Conservation (phyloP, 73 alveolate species). For the Tetrahymena malaccensis region DNA sequence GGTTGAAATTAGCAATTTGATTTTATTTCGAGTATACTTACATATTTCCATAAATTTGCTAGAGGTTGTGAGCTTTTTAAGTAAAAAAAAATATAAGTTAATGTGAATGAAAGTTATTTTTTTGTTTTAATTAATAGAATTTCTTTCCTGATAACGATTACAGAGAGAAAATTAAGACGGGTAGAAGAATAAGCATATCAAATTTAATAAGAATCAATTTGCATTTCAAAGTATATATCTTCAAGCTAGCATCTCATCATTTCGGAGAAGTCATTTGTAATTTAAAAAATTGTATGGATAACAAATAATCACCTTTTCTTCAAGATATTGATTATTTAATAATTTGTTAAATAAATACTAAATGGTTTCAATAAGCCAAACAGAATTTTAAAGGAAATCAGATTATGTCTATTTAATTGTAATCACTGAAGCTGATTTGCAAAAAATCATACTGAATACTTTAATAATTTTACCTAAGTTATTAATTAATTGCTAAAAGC, state of each 20-base stretch:
- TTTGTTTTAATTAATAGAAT: not conserved
- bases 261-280: not conserved
- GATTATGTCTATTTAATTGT: not conserved
- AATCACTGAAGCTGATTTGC: not conserved
- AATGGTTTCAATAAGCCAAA: not conserved
- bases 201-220: not conserved
- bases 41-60: too few species aligned
- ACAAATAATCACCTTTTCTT: not conserved
- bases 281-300: not conserved
- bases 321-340: not conserved
- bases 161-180: not conserved
- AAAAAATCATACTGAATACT: not conserved
- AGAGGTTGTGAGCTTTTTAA: too few species aligned
- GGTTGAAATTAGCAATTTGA: too few species aligned
- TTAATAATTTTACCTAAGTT: not conserved
- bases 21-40: too few species aligned
- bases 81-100: not conserved
- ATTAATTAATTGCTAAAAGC: not conserved
- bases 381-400: not conserved
- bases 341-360: not conserved
- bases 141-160: not conserved
- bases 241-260: not conserved
- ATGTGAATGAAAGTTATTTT: not conserved
- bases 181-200: not conserved
- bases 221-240: not conserved